Percentiles rank a stretch among this genome's conserved stretches.
Evolutionary conservation across 495 filamentous ascomycete genomes (phyloP).

Genomic region (Recurvomyces mirabilis): DNA sequence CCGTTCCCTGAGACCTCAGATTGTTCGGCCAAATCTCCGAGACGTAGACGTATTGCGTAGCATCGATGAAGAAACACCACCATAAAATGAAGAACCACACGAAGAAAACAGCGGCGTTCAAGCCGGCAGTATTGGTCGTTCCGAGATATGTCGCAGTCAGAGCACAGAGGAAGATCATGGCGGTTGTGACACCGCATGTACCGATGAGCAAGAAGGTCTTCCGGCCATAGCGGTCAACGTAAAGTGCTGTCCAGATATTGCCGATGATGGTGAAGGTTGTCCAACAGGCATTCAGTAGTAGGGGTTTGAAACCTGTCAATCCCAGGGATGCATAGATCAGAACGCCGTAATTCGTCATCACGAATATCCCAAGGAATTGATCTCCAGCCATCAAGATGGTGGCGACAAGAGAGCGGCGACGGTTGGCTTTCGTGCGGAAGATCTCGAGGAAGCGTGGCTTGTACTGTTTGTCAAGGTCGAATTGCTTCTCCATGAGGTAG

Average conservation of each 20-base stretch:
- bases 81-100: conserved; percentile 39
- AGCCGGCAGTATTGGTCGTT: conserved; percentile 37
- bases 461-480: conserved; percentile 14
- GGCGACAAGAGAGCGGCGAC: conserved; percentile 31
- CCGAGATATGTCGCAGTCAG: conserved; percentile 35
- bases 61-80: conserved; percentile 39
- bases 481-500: conserved; percentile 18
- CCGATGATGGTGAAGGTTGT: conserved; percentile 38
- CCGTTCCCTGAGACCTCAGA: conserved; percentile 39
- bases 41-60: conserved; percentile 41
- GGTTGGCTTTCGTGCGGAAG: conserved; percentile 34
- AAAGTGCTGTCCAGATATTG: conserved; percentile 38
- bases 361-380: conserved; percentile 31
- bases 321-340: conserved; percentile 40
- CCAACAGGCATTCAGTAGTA: conserved; percentile 41
- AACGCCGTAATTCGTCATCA: conserved; percentile 40
- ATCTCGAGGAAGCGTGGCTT: conserved; percentile 26
- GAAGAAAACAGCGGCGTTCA: conserved; percentile 37
- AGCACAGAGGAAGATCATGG: conserved; percentile 34
- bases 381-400: conserved; percentile 19
- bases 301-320: conserved; percentile 34
- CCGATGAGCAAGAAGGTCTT: conserved; percentile 38
- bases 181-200: conserved; percentile 30
- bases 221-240: conserved; percentile 37
- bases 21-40: conserved; percentile 44